phyloP scores from a whole-genome alignment of 139 green algal genomes.

The Chlorella sp. region DNA sequence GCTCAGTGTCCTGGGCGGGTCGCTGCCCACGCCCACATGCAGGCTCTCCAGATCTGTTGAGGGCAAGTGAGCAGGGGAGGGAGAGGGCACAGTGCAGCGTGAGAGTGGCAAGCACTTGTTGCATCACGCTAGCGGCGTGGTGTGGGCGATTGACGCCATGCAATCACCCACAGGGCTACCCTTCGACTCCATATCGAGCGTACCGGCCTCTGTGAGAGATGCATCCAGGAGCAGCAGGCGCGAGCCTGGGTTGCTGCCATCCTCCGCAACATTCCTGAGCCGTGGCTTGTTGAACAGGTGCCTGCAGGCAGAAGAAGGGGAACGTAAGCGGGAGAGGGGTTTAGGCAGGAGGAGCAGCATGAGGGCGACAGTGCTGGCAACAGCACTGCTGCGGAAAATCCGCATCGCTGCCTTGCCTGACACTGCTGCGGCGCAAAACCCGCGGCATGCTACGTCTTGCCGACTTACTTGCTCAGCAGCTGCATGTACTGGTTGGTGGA shows the following conservation, averaged over 20 bases:
- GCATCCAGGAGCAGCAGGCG: constrained; percentile 80
- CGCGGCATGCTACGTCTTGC: neutral
- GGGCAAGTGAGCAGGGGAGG: neutral
- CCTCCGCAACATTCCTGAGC: constrained; percentile 66
- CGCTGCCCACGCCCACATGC: neutral
- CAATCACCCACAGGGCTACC: neutral
- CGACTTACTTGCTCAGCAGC: constrained; percentile 32
- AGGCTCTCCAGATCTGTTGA: constrained; percentile 10
- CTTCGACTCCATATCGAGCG: neutral
- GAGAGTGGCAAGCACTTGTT: neutral
- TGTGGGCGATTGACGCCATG: neutral
- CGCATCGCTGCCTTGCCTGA: neutral
- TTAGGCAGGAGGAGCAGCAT: neutral
- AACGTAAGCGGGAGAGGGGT: neutral
- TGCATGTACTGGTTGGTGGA: constrained; percentile 71
- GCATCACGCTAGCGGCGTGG: too few relatives aligned
- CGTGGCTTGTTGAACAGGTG: constrained; percentile 74
- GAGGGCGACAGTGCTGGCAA: neutral
- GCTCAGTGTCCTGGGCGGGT: neutral
- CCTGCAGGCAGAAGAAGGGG: constrained; percentile 48
- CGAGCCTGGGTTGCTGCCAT: constrained; percentile 41
- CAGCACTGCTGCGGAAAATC: neutral
- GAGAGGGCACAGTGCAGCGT: neutral
- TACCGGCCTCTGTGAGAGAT: constrained; percentile 33
- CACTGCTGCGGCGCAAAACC: too few relatives aligned